Evolutionary conservation across 2,329 filamentous ascomycete genomes (phyloP).

Genomic region (Claviceps cyperi): DNA sequence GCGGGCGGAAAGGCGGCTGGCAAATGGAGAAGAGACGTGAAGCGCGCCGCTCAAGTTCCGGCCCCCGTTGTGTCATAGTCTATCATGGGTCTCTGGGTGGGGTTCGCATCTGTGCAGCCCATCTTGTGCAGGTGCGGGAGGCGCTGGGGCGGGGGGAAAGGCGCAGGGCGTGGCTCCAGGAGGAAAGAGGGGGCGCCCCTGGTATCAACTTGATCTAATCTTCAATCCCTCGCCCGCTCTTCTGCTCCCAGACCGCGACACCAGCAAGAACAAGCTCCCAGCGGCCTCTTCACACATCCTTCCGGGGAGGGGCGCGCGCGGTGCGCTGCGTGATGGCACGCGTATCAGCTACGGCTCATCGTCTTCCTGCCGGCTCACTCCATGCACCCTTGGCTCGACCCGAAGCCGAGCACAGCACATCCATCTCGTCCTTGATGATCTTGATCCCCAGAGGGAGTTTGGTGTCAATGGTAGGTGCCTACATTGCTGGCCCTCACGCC

Average conservation of each 20-base stretch:
- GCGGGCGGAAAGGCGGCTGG: neutral
- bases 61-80: neutral
- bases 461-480: no score
- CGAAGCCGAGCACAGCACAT: no score
- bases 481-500: neutral
- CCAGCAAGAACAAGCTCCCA: no score
- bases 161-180: neutral
- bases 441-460: no score
- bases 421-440: no score
- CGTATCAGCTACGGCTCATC: no score
- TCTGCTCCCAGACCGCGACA: no score
- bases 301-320: no score
- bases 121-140: neutral
- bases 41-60: neutral
- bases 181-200: neutral
- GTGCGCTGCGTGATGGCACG: no score
- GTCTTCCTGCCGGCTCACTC: no score
- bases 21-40: neutral
- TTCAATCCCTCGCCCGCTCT: neutral
- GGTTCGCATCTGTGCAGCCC: neutral
- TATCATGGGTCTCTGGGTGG: neutral
- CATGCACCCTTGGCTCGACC: no score
- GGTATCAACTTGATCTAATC: neutral
- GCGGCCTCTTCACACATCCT: no score
- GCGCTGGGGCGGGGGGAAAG: neutral